Evolutionary conservation across 768 basidiomycete genomes (phyloP).

Genomic region (Termitomyces sp.): DNA sequence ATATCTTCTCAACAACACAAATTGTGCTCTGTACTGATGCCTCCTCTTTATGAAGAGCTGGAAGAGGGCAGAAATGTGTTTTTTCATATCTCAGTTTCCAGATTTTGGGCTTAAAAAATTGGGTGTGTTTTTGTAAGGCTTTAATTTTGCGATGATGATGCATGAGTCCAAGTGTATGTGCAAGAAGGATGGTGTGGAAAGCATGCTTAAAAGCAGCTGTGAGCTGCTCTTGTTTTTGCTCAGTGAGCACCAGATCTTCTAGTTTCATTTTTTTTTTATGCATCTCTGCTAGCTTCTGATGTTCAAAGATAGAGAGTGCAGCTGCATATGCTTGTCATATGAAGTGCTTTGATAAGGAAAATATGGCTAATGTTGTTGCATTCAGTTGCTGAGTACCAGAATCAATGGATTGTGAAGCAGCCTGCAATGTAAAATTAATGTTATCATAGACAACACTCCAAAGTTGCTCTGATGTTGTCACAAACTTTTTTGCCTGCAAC

Average conservation of each 20-base stretch:
- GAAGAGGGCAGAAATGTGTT: conserved; percentile 10
- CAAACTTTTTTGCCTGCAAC: conserved; percentile 3
- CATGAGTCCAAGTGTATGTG: neutral
- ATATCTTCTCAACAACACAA: conserved; percentile 11
- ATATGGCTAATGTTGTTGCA: conserved; percentile 12
- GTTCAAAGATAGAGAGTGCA: conserved; percentile 4
- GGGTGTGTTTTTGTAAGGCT: neutral
- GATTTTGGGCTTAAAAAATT: conserved; percentile 1
- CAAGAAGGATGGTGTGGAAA: conserved; percentile 4
- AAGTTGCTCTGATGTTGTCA: neutral
- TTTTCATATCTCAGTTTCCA: conserved; percentile 2
- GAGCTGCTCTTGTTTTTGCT: neutral
- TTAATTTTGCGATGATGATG: neutral
- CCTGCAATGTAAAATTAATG: conserved; percentile 14
- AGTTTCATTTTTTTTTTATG: neutral
- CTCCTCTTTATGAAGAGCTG: conserved; percentile 10
- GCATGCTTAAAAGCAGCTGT: conserved; percentile 8
- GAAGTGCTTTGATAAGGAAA: conserved; percentile 7
- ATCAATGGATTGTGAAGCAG: conserved; percentile 11
- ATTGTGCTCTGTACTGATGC: conserved; percentile 8
- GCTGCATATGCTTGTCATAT: neutral
- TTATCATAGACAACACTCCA: conserved; percentile 15
- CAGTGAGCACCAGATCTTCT: neutral
- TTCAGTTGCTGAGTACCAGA: conserved; percentile 13
- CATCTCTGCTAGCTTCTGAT: neutral